Conservation (phyloP, 1,284 basidiomycete genomes). For the Cryptococcus sp. region DNA sequence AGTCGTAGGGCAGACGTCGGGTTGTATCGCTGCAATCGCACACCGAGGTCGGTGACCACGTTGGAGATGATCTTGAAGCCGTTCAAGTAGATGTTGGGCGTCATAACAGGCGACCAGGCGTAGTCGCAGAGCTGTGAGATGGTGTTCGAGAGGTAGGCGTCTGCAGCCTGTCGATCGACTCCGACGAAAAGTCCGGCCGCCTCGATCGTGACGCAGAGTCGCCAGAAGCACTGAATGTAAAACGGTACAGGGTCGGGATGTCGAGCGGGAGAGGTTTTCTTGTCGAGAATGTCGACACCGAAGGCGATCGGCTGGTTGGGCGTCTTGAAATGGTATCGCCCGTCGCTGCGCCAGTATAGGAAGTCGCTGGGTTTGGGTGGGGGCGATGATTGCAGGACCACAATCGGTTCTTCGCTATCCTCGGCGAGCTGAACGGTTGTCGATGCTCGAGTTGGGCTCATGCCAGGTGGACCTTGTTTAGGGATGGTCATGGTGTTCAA, state of each 20-base stretch:
- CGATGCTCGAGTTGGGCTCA: too few species aligned
- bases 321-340: not conserved
- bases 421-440: not conserved
- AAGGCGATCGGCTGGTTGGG: not conserved
- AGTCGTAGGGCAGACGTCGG: not conserved
- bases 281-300: not conserved
- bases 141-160: not conserved
- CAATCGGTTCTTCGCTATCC: not conserved
- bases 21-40: not conserved
- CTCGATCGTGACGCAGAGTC: not conserved
- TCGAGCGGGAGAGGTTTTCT: not conserved
- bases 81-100: not conserved
- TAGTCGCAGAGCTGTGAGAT: not conserved
- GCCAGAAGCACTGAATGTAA: not conserved
- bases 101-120: not conserved
- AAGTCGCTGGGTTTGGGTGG: not conserved
- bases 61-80: not conserved
- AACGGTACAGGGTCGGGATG: not conserved
- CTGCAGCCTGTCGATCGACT: not conserved
- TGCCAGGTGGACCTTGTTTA: too few species aligned
- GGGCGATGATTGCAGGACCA: not conserved
- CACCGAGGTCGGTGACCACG: not conserved
- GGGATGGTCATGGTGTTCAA: too few species aligned
- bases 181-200: not conserved
- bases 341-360: not conserved